Percentiles rank a stretch among this genome's conserved stretches.
Evolutionary conservation across 2,329 filamentous ascomycete species (phyloP).

Genomic region (Paraphaeosphaeria sporulosa): DNA sequence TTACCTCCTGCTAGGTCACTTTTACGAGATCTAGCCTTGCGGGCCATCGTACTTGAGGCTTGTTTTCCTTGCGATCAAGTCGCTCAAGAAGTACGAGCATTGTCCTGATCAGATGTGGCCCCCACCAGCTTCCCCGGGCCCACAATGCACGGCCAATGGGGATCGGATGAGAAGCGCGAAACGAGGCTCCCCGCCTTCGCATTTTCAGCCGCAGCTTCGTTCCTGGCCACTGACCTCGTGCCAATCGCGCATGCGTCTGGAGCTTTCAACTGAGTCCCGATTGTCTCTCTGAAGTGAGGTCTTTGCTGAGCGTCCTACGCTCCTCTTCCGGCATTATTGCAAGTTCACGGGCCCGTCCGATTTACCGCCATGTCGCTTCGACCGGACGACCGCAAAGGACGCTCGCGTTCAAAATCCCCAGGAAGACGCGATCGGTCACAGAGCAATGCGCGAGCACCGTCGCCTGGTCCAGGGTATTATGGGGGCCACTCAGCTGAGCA

Average conservation of each 20-base stretch:
- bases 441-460: slow-evolving; percentile 48
- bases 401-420: slow-evolving; percentile 54
- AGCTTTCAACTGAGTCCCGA: slow-evolving; percentile 9
- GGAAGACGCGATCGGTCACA: slow-evolving; percentile 48
- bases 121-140: slow-evolving; percentile 15
- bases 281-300: neutral
- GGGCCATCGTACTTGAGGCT: neutral
- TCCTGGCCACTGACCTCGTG: slow-evolving; percentile 3
- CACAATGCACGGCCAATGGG: slow-evolving; percentile 17
- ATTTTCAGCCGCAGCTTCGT: slow-evolving; percentile 21
- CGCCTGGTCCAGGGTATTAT: slow-evolving; percentile 41
- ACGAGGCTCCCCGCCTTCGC: slow-evolving; percentile 25
- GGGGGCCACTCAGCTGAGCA: slow-evolving; percentile 26
- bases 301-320: neutral
- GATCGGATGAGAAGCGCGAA: slow-evolving; percentile 18
- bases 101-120: slow-evolving; percentile 16
- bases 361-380: slow-evolving; percentile 49
- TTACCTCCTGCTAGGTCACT: neutral
- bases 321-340: neutral
- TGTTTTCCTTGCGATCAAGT: neutral
- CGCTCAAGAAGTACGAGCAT: slow-evolving; percentile 8
- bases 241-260: slow-evolving; percentile 10
- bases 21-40: neutral
- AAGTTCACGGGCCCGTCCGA: slow-evolving; percentile 6
- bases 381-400: slow-evolving; percentile 50